Evolutionary conservation across 305 asterid species (phyloP).

Genomic region (Solanum hybrid): DNA sequence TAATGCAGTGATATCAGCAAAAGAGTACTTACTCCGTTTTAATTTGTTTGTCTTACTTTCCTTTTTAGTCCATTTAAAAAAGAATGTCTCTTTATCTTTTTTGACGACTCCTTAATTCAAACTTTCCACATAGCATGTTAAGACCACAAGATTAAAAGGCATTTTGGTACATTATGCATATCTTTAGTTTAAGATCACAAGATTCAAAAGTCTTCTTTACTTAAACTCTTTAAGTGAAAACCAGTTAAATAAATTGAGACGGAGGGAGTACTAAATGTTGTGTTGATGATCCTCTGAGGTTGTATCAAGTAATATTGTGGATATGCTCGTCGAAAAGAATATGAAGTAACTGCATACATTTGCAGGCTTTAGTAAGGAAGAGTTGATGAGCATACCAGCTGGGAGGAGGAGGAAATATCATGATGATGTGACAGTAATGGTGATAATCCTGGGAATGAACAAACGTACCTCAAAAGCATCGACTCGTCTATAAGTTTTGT

Average conservation of each 20-base stretch:
- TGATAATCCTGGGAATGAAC: constrained; percentile 59
- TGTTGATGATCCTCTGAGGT: neutral
- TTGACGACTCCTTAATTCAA: fast-evolving
- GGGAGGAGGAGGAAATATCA: constrained; percentile 84
- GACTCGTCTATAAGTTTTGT: constrained; percentile 31
- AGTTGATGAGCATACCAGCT: constrained; percentile 75
- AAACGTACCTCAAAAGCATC: constrained; percentile 85
- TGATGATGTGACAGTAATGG: constrained; percentile 79
- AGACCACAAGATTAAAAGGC: neutral
- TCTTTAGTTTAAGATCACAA: neutral
- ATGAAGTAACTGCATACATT: neutral
- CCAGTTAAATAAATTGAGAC: neutral
- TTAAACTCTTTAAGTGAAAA: neutral
- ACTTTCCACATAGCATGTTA: neutral
- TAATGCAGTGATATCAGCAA: neutral
- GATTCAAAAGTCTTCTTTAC: neutral
- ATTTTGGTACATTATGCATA: neutral
- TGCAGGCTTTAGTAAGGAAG: constrained; percentile 72
- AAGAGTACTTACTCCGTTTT: neutral
- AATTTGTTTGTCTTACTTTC: neutral
- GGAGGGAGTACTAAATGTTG: neutral
- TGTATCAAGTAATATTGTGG: neutral
- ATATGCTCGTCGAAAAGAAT: neutral
- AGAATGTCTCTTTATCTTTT: neutral
- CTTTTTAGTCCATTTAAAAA: neutral